A percentile compares a stretch with the other conserved stretches of the same genome.
Conservation (phyloP, 106 monocot genomes). For the Allium sativum region DNA sequence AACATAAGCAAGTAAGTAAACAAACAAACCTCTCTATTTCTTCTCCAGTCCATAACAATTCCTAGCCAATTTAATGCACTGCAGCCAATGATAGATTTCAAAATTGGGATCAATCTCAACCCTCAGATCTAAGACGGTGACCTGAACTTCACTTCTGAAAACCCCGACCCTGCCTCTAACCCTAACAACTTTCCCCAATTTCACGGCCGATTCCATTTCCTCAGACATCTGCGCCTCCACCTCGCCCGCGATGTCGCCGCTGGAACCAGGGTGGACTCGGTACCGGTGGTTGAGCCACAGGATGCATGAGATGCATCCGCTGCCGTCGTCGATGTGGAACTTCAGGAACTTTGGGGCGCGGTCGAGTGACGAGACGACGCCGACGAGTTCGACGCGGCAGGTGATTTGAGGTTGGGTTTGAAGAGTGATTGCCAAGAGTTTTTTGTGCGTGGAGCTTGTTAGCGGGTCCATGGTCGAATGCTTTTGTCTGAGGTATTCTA, state of each 20-base stretch:
- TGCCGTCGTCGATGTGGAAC: conserved; percentile 79
- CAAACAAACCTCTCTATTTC: not conserved
- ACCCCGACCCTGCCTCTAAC: conserved; percentile 54
- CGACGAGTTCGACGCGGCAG: conserved; percentile 38
- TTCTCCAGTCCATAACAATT: conserved; percentile 17
- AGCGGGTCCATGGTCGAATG: too few relatives aligned
- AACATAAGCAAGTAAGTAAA: too few relatives aligned
- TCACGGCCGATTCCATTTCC: conserved; percentile 26
- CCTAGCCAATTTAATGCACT: conserved; percentile 46
- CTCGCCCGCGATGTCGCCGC: conserved; percentile 6
- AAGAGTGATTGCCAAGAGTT: not conserved
- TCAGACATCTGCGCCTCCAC: conserved; percentile 16
- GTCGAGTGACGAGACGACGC: conserved; percentile 41
- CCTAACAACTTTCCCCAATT: conserved; percentile 50
- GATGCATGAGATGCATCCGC: conserved; percentile 71
- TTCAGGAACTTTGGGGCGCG: conserved; percentile 35
- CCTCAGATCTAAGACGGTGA: conserved; percentile 56
- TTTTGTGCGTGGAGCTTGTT: not conserved
- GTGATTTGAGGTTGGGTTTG: not conserved
- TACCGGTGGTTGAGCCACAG: conserved; percentile 81
- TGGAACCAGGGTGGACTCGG: not conserved
- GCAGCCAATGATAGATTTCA: conserved; percentile 62
- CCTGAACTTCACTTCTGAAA: conserved; percentile 42
- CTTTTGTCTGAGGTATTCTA: too few relatives aligned
- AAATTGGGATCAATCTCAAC: conserved; percentile 73